Evolutionary conservation across 257 asterid genomes (phyloP).

Genomic region (Solanum etuberosum): DNA sequence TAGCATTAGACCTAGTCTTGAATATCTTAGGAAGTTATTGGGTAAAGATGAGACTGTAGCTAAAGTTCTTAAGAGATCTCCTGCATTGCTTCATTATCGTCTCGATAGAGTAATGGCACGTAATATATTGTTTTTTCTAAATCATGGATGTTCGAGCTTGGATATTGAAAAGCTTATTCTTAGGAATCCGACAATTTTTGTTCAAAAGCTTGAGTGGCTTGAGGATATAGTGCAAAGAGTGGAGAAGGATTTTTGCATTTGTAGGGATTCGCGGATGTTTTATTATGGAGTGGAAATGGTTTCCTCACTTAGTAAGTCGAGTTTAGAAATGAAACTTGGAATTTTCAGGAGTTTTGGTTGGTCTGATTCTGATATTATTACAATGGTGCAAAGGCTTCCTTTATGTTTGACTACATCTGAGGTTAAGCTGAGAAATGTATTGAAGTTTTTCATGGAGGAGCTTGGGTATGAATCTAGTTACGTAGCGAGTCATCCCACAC

Average conservation of each 20-base stretch:
- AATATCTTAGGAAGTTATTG: slow-evolving; percentile 3
- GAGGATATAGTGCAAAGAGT: background rate
- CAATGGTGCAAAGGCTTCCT: slow-evolving; percentile 4
- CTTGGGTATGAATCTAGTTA: background rate
- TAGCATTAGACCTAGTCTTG: background rate
- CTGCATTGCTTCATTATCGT: background rate
- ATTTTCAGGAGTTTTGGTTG: slow-evolving; percentile 16
- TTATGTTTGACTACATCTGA: background rate
- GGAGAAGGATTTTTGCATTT: slow-evolving; percentile 12
- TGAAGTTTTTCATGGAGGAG: background rate
- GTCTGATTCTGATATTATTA: slow-evolving; percentile 5
- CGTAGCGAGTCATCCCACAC: background rate
- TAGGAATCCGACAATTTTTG: background rate
- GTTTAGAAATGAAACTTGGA: background rate
- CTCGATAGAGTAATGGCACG: background rate
- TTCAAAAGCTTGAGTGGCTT: background rate
- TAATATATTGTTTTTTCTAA: background rate
- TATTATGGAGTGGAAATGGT: background rate
- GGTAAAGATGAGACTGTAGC: slow-evolving; percentile 1
- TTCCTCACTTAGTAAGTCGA: background rate
- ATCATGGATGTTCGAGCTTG: background rate
- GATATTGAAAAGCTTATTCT: background rate
- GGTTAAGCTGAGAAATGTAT: background rate
- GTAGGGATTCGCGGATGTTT: slow-evolving; percentile 6
- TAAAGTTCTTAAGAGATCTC: background rate